Evolutionary conservation across 225 moss, liverwort and hornwort genomes (phyloP), one percentile per base, ranked within the genome.

Genomic region (Neckera pumila): DNA sequence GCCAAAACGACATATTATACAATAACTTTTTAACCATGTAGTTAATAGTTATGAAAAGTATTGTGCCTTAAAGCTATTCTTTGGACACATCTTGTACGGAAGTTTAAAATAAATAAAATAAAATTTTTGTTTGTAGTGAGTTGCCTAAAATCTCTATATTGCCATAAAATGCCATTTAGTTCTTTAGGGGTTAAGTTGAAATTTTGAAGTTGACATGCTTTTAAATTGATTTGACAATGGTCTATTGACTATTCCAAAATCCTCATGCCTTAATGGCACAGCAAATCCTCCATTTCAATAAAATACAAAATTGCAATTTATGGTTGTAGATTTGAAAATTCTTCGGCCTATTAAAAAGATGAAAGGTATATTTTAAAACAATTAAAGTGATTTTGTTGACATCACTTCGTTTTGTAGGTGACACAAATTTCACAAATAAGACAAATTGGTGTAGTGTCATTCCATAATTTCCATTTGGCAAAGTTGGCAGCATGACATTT

Each of bases 391-490:
- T 47, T 47, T 49, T 12, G 31, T 47, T 0, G 0, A 19, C 31
- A 31, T 31, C 12, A 30, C 11, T 11, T 45, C 6, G 11, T 73
- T 43, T 45, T 73, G 10, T 73, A 47, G 17, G 18, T 30, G 47
- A 45, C 1, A 30, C 7, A 45, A 31, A 49, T 75, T 75, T 40
- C 8, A 70, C 5, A 5, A 40, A 40, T 40, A 70, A 70, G 25
- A 70, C 5, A 25, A 67, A 25, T 40, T 40, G 14, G 1, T 40
- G 8, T 70, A 25, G 40, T 40, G 70, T 1, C 25, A 40, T 69
- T 69, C 8, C 1, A 0, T 14, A 5, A 70, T 25, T 70, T 40
- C 2, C 1, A 0, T 70, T 23, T 14, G 4, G 14, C 4, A 70
- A 70, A 40, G 40, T 69, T 69, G n/a, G n/a, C n/a, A n/a, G 14